These are phyloP conservation scores for Naegleria lovaniensis DNA, from an alignment of 208 protist species.

Conservation along the genomic window DNA sequence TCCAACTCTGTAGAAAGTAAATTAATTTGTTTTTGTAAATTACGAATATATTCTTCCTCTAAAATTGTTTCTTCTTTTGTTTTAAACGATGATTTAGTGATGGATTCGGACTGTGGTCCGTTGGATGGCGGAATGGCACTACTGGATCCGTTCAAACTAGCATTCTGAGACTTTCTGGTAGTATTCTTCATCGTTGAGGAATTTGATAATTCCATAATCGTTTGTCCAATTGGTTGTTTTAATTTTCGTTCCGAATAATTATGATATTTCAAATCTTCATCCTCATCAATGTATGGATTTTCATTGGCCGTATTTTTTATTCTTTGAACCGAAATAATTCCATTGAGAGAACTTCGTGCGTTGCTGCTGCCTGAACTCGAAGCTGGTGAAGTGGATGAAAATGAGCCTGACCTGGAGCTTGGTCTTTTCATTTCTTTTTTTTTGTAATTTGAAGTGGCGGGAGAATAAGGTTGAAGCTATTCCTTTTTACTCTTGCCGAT, in stretches of 20 bases:
- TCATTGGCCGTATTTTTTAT: not conserved
- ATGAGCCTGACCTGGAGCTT: too few relatives aligned
- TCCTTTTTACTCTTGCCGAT: too few relatives aligned
- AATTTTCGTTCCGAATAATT: not conserved
- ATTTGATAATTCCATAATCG: not conserved
- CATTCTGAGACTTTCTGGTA: not conserved
- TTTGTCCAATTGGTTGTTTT: not conserved
- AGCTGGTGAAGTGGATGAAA: too few relatives aligned
- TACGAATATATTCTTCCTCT: not conserved
- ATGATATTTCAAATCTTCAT: not conserved
- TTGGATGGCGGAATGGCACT: not conserved
- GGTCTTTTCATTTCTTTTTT: too few relatives aligned
- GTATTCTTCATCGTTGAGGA: not conserved
- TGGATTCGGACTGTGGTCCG: not conserved
- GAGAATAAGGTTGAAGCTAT: too few relatives aligned
- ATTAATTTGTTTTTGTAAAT: not conserved
- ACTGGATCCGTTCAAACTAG: too few relatives aligned
- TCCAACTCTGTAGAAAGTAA: not conserved
- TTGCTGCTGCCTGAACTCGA: too few relatives aligned
- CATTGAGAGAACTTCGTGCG: too few relatives aligned
- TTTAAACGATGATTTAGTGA: not conserved
- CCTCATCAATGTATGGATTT: not conserved
- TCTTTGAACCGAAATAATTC: not conserved
- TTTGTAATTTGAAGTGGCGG: too few relatives aligned
- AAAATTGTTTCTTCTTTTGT: not conserved